phyloP scores from a whole-genome alignment of 805 yeast genomes.

The Yueomyces sinensis region DNA sequence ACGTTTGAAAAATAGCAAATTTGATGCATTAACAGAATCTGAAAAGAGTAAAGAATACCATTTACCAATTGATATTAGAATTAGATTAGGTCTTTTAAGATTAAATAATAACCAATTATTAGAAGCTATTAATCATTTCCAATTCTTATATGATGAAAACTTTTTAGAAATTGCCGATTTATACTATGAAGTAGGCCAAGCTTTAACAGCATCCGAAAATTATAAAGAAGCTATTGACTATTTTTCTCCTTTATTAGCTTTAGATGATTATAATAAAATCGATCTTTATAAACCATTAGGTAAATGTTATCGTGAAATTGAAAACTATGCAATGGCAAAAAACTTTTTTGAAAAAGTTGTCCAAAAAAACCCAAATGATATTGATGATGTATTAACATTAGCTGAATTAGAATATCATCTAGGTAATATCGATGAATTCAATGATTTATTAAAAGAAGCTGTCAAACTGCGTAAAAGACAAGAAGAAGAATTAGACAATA shows the following conservation, averaged over 20 bases:
- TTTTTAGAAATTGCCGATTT: constrained; percentile 59
- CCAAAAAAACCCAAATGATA: constrained; percentile 44
- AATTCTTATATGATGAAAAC: constrained; percentile 40
- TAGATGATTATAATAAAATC: constrained; percentile 37
- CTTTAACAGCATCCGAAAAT: constrained; percentile 53
- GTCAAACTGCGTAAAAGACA: constrained; percentile 26
- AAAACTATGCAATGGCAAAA: constrained; percentile 53
- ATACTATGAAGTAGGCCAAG: constrained; percentile 61
- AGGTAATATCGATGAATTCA: constrained; percentile 47
- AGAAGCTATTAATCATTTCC: constrained; percentile 67
- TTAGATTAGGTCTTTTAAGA: constrained; percentile 65
- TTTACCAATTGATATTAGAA: constrained; percentile 79
- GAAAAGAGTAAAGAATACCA: constrained; percentile 29
- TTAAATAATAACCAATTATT: constrained; percentile 45
- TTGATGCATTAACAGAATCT: constrained; percentile 25
- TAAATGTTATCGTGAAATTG: constrained; percentile 63
- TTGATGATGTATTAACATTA: constrained; percentile 62
- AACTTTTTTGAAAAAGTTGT: constrained; percentile 42
- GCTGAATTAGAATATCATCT: constrained; percentile 70
- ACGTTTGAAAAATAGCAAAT: constrained; percentile 35
- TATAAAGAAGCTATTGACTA: constrained; percentile 67
- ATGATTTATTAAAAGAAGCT: constrained; percentile 40
- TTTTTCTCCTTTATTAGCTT: constrained; percentile 40
- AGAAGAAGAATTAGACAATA: constrained; percentile 11
- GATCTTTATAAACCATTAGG: constrained; percentile 47